Evolutionary conservation across 495 filamentous ascomycete genomes (phyloP).

Genomic region (Elasticomyces elasticus): DNA sequence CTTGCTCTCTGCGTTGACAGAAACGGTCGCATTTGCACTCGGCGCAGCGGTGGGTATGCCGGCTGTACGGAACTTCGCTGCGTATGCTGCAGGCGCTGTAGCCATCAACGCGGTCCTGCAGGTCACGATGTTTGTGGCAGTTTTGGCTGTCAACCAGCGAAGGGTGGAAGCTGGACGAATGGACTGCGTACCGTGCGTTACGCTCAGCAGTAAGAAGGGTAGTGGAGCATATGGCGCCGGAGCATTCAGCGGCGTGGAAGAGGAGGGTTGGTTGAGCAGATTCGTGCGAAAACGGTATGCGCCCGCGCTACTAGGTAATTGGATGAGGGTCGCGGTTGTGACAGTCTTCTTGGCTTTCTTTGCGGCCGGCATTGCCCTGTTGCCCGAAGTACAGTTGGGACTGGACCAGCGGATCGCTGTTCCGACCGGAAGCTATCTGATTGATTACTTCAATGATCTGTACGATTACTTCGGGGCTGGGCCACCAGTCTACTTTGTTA

Average conservation of each 20-base stretch:
- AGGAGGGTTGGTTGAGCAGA: slow-evolving; percentile 68
- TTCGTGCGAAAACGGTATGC: slow-evolving; percentile 88
- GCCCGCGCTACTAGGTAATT: slow-evolving; percentile 65
- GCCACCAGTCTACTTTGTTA: slow-evolving; percentile 94
- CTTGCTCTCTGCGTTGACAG: slow-evolving; percentile 84
- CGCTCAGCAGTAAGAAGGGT: slow-evolving; percentile 61
- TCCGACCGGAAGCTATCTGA: slow-evolving; percentile 84
- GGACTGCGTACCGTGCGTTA: slow-evolving; percentile 89
- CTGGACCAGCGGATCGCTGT: slow-evolving; percentile 91
- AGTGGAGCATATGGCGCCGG: slow-evolving; percentile 44
- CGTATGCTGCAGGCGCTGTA: slow-evolving; percentile 91
- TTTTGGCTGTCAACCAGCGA: slow-evolving; percentile 80
- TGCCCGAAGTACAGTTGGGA: slow-evolving; percentile 76
- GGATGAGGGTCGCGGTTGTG: slow-evolving; percentile 63
- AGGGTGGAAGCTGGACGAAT: slow-evolving; percentile 74
- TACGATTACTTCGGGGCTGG: slow-evolving; percentile 85
- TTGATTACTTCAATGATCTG: slow-evolving; percentile 89
- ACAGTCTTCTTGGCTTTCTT: slow-evolving; percentile 81
- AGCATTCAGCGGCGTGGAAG: slow-evolving; percentile 51
- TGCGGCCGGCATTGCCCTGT: slow-evolving; percentile 67
- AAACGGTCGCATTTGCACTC: slow-evolving; percentile 84
- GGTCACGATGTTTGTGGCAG: slow-evolving; percentile 90
- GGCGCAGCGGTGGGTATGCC: slow-evolving; percentile 96
- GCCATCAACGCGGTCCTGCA: slow-evolving; percentile 93
- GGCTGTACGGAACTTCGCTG: slow-evolving; percentile 90